Evolutionary conservation across 257 asterid species (phyloP).

Genomic region (Prunella vulgaris): DNA sequence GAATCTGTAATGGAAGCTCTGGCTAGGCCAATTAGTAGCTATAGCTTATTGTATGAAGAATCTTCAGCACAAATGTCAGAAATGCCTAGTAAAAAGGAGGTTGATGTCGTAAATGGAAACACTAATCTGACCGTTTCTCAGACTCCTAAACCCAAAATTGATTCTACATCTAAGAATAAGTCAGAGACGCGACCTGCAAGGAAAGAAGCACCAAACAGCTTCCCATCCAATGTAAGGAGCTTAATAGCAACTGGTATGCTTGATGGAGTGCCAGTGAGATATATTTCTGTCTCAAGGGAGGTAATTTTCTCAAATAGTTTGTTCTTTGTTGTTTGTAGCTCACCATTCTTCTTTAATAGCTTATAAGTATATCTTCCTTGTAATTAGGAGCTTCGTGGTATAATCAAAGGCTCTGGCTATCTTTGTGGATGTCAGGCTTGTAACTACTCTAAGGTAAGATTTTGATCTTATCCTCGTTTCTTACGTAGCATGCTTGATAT

Average conservation of each 20-base stretch:
- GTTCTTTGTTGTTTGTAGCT: slow-evolving; percentile 2
- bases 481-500: neutral
- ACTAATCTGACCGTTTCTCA: slow-evolving; percentile 33
- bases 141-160: slow-evolving; percentile 41
- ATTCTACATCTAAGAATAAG: slow-evolving; percentile 43
- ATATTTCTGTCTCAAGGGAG: slow-evolving; percentile 68
- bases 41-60: slow-evolving; percentile 54
- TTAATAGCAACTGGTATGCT: slow-evolving; percentile 91
- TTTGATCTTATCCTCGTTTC: neutral
- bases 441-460: slow-evolving; percentile 70
- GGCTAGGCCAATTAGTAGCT: slow-evolving; percentile 58
- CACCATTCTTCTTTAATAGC: slow-evolving; percentile 13
- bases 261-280: slow-evolving; percentile 88
- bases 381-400: slow-evolving; percentile 77
- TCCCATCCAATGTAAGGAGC: slow-evolving; percentile 94
- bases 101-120: slow-evolving; percentile 31
- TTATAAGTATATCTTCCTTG: slow-evolving; percentile 25
- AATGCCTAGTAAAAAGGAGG: slow-evolving; percentile 39
- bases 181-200: slow-evolving; percentile 52
- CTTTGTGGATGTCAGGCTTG: slow-evolving; percentile 88
- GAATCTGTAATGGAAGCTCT: slow-evolving; percentile 56
- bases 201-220: slow-evolving; percentile 92
- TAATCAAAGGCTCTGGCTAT: slow-evolving; percentile 88
- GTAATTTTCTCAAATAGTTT: slow-evolving; percentile 29
- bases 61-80: slow-evolving; percentile 53